These are phyloP conservation scores for Pilaira anomala DNA, from an alignment of 192 early-diverging fungal species.

Conservation along the genomic window DNA sequence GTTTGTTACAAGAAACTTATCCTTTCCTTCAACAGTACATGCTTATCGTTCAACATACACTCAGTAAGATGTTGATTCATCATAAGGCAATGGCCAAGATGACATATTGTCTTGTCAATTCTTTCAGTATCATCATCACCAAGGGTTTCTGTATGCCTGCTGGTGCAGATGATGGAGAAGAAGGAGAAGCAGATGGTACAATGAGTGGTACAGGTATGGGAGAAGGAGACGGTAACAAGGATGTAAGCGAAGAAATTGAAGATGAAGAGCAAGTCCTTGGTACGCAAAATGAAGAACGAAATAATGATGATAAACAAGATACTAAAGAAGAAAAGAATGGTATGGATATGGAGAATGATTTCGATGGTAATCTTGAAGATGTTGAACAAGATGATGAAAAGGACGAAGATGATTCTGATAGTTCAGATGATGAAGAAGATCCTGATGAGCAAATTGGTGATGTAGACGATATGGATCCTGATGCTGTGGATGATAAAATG, in stretches of 20 bases:
- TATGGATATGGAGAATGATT: constrained; percentile 96
- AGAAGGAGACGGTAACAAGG: constrained; percentile 90
- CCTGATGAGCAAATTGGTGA: constrained; percentile 91
- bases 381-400: constrained; percentile 67
- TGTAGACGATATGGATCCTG: constrained; percentile 79
- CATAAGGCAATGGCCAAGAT: constrained; percentile 76
- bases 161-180: constrained; percentile 56
- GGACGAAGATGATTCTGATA: constrained; percentile 62
- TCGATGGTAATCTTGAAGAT: constrained; percentile 89
- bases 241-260: constrained; percentile 97
- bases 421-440: constrained; percentile 71
- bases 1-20: constrained; percentile 44
- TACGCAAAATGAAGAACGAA: constrained; percentile 63
- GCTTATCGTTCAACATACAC: constrained; percentile 54
- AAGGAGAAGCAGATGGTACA: constrained; percentile 56
- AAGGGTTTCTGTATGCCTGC: constrained; percentile 89
- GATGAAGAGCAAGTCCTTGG: constrained; percentile 95
- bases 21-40: constrained; percentile 65
- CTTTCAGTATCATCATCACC: constrained; percentile 66
- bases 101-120: constrained; percentile 64
- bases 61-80: constrained; percentile 50
- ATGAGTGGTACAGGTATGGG: constrained; percentile 83
- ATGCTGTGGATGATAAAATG: constrained; percentile 94
- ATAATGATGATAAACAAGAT: constrained; percentile 55
- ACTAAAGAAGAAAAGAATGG: constrained; percentile 81